These are phyloP conservation scores for Wallacemonas sp. DNA, from an alignment of 208 protist genomes.

Conservation along the genomic window DNA sequence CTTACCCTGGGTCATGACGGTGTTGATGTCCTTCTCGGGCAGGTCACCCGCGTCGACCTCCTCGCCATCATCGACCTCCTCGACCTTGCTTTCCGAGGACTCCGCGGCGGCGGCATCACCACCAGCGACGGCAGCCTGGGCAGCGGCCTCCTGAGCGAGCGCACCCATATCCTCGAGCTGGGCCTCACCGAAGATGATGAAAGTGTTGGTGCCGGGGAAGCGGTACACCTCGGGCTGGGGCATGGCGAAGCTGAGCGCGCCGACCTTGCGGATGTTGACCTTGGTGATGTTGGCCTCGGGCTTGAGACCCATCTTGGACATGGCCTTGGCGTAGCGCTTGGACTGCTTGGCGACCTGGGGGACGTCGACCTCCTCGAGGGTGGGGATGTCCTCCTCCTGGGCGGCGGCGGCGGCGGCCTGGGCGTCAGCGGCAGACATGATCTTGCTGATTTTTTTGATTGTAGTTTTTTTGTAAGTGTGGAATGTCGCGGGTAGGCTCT, in stretches of 20 bases:
- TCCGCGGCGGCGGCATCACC: slow-evolving; percentile 21
- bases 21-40: slow-evolving; percentile 84
- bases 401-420: slow-evolving; percentile 51
- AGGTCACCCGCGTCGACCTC: slow-evolving; percentile 58
- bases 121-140: slow-evolving; percentile 58
- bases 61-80: slow-evolving; percentile 47
- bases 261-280: slow-evolving; percentile 93
- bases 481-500: too few species aligned
- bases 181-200: slow-evolving; percentile 97
- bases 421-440: slow-evolving; percentile 57
- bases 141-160: slow-evolving; percentile 66
- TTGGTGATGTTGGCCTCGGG: slow-evolving; percentile 90
- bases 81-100: slow-evolving; percentile 17
- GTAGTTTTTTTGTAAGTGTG: background rate
- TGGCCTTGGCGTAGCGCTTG: slow-evolving; percentile 96
- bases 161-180: slow-evolving; percentile 92
- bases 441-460: background rate
- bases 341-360: slow-evolving; percentile 67
- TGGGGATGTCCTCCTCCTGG: slow-evolving; percentile 68
- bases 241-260: slow-evolving; percentile 92
- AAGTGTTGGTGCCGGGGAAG: slow-evolving; percentile 94
- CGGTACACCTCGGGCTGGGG: slow-evolving; percentile 96
- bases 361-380: slow-evolving; percentile 70
- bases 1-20: slow-evolving; percentile 78
- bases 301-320: slow-evolving; percentile 97